These are phyloP conservation scores for Sclerotinia trifoliorum DNA, from an alignment of 2,329 filamentous ascomycete genomes.

Conservation along the genomic window DNA sequence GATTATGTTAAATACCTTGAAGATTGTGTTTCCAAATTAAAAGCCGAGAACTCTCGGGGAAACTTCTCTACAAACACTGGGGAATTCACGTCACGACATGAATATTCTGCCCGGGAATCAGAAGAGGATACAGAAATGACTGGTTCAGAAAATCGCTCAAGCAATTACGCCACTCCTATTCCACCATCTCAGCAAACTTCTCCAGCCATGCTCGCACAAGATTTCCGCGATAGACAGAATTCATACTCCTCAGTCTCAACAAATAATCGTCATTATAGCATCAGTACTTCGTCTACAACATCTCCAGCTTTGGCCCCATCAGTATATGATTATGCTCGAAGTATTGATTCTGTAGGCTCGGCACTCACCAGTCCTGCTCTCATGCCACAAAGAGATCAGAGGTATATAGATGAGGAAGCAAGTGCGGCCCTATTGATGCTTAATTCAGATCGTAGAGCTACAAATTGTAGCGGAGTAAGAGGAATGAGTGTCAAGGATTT, in stretches of 20 bases:
- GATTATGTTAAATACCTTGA: constrained; percentile 95
- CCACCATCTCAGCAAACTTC: constrained; percentile 46
- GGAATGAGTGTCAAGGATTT: constrained; percentile 57
- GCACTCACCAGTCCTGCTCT: constrained; percentile 59
- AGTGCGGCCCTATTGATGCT: constrained; percentile 87
- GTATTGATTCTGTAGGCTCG: constrained; percentile 44
- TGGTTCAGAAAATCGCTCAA: constrained; percentile 51
- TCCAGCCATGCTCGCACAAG: constrained; percentile 50
- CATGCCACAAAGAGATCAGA: constrained; percentile 54
- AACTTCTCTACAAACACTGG: constrained; percentile 29
- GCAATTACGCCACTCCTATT: constrained; percentile 43
- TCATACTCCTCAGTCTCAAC: constrained; percentile 53
- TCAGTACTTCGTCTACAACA: constrained; percentile 49
- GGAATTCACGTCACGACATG: constrained; percentile 40
- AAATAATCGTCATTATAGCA: constrained; percentile 52
- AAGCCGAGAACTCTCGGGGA: constrained; percentile 49
- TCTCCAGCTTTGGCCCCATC: constrained; percentile 59
- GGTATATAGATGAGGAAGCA: constrained; percentile 61
- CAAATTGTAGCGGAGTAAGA: constrained; percentile 38
- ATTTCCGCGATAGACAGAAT: constrained; percentile 48
- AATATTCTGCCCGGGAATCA: constrained; percentile 43
- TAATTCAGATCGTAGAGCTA: constrained; percentile 64
- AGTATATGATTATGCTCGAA: constrained; percentile 46
- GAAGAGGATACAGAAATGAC: constrained; percentile 61
- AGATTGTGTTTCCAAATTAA: constrained; percentile 78